Evolutionary conservation across 2,329 filamentous ascomycete species (phyloP).

Genomic region (Cladosporium sphaerospermum): DNA sequence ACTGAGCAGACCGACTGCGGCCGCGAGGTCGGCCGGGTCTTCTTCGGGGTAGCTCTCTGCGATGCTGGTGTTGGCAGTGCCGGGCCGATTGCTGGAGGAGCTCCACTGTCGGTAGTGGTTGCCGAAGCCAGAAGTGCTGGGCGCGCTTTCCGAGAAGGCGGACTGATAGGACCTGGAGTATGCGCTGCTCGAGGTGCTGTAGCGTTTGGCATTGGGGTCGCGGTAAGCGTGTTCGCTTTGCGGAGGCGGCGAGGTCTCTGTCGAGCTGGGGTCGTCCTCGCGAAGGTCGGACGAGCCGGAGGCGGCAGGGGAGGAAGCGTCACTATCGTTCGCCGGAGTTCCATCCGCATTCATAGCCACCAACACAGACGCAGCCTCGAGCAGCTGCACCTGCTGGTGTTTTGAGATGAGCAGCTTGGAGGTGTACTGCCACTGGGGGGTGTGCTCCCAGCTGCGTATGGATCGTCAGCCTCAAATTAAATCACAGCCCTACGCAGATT

Average conservation of each 20-base stretch:
- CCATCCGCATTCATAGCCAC: conserved; percentile 76
- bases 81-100: conserved; percentile 63
- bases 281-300: conserved; percentile 72
- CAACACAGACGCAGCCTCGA: conserved; percentile 94
- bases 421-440: conserved; percentile 93
- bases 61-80: conserved; percentile 56
- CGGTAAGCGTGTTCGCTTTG: conserved; percentile 55
- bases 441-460: conserved; percentile 85
- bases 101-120: conserved; percentile 65
- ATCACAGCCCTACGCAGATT: not conserved
- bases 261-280: conserved; percentile 69
- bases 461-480: conserved; percentile 1
- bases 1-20: conserved; percentile 81
- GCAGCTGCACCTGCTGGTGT: conserved; percentile 95
- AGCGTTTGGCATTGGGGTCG: conserved; percentile 35
- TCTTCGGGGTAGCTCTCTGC: conserved; percentile 68
- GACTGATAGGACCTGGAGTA: conserved; percentile 78
- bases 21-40: conserved; percentile 81
- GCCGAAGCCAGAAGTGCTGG: conserved; percentile 47
- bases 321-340: conserved; percentile 64
- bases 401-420: conserved; percentile 98
- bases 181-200: conserved; percentile 43
- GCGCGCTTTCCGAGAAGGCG: conserved; percentile 50
- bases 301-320: conserved; percentile 79
- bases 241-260: conserved; percentile 87